These are phyloP conservation scores for Elongisporangium senticosum DNA, from an alignment of 352 stramenopile genomes.

Conservation along the genomic window DNA sequence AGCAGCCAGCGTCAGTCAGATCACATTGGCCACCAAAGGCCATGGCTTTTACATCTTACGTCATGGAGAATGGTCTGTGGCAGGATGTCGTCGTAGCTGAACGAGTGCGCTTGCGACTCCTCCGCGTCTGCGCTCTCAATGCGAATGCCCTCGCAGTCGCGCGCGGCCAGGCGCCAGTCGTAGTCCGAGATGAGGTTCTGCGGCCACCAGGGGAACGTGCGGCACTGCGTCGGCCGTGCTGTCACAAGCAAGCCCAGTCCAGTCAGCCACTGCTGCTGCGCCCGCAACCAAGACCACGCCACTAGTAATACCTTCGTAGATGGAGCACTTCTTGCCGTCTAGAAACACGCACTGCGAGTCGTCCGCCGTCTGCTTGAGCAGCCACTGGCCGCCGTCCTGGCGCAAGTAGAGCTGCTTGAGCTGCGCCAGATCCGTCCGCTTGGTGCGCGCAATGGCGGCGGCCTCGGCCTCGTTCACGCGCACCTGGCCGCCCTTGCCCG, in stretches of 20 bases:
- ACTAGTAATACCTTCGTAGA: conserved; percentile 60
- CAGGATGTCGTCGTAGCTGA: conserved; percentile 41
- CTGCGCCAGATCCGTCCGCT: conserved; percentile 20
- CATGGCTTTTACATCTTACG: conserved; percentile 28
- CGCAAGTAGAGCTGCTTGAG: conserved; percentile 35
- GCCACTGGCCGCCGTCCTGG: conserved; percentile 19
- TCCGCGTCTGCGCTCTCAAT: background rate
- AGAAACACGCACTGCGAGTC: conserved; percentile 65
- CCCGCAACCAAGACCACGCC: background rate
- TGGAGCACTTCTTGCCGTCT: conserved; percentile 52
- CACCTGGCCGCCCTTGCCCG: conserved; percentile 53
- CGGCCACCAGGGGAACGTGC: conserved; percentile 80
- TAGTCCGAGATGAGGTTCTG: conserved; percentile 73
- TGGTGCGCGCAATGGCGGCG: conserved; percentile 29
- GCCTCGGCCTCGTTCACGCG: conserved; percentile 62
- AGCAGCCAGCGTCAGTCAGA: background rate
- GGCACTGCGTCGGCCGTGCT: conserved; percentile 72
- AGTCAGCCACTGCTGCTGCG: background rate
- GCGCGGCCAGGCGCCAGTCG: conserved; percentile 63
- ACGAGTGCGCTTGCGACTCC: conserved; percentile 9
- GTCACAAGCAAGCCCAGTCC: background rate
- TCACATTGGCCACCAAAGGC: background rate
- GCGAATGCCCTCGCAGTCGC: conserved; percentile 60
- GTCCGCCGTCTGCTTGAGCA: conserved; percentile 43
- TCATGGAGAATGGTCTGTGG: conserved; percentile 60